Conservation (phyloP, 2,329 filamentous ascomycete genomes). For the Ophiocordyceps camponoti-saundersi region DNA sequence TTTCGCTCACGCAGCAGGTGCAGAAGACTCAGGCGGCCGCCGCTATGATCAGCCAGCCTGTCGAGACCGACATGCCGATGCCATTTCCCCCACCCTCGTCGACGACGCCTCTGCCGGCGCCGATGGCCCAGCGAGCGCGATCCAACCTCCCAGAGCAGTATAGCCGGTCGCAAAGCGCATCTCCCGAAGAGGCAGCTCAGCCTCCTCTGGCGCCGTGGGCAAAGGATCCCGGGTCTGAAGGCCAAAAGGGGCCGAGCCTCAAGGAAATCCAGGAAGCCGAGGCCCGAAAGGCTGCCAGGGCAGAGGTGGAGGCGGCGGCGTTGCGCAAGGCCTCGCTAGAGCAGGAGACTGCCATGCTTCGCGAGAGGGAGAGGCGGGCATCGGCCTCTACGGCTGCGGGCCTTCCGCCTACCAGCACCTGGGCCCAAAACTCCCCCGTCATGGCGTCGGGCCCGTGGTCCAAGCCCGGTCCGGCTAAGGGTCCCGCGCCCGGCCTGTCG, state of each 20-base stretch:
- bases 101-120: slow-evolving; percentile 70
- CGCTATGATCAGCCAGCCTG: slow-evolving; percentile 27
- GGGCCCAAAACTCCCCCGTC: slow-evolving; percentile 65
- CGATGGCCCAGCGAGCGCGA: slow-evolving; percentile 68
- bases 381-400: slow-evolving; percentile 49
- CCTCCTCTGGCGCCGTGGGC: slow-evolving; percentile 89
- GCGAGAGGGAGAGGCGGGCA: slow-evolving; percentile 37
- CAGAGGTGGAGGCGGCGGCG: slow-evolving; percentile 64
- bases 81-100: slow-evolving; percentile 58
- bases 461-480: slow-evolving; percentile 39
- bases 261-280: slow-evolving; percentile 96
- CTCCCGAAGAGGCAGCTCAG: slow-evolving; percentile 42
- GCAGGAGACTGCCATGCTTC: slow-evolving; percentile 49
- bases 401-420: slow-evolving; percentile 75
- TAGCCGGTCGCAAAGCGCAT: slow-evolving; percentile 58
- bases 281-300: slow-evolving; percentile 79
- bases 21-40: slow-evolving; percentile 50
- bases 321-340: slow-evolving; percentile 64
- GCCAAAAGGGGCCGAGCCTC: slow-evolving; percentile 72
- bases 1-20: slow-evolving; percentile 71
- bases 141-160: slow-evolving; percentile 70
- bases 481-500: slow-evolving; percentile 8
- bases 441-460: slow-evolving; percentile 50
- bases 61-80: slow-evolving; percentile 51
- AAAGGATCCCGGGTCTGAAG: slow-evolving; percentile 55